These are phyloP conservation scores for Dipodascus albidus DNA, from an alignment of 805 yeast species.

Conservation along the genomic window DNA sequence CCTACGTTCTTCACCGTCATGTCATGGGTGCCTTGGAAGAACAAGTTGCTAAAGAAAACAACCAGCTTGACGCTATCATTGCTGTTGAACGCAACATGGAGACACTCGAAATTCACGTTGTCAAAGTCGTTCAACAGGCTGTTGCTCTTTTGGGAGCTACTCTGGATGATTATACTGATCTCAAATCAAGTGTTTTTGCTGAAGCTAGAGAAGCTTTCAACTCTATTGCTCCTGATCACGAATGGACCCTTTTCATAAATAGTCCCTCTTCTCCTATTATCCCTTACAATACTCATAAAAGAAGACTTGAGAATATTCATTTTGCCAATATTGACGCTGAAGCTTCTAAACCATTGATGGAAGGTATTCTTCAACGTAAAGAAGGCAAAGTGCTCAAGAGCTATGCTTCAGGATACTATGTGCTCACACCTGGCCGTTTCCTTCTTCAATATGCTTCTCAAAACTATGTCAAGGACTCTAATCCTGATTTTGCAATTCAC, in stretches of 20 bases:
- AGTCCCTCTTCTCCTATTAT: constrained; percentile 28
- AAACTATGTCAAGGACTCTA: constrained; percentile 30
- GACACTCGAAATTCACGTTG: constrained; percentile 33
- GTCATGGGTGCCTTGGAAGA: constrained; percentile 27
- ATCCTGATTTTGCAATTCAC: constrained; percentile 36
- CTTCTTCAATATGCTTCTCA: constrained; percentile 37
- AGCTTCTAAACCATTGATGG: constrained; percentile 34
- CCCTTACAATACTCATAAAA: constrained; percentile 24
- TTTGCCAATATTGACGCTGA: constrained; percentile 32
- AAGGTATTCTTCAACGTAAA: constrained; percentile 36
- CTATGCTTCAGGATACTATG: constrained; percentile 34
- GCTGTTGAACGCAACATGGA: constrained; percentile 31
- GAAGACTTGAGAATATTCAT: constrained; percentile 26
- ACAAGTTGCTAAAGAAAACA: constrained; percentile 37
- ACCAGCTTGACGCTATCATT: constrained; percentile 33
- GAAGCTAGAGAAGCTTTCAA: constrained; percentile 24
- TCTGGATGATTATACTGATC: constrained; percentile 23
- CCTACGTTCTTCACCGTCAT: constrained; percentile 33
- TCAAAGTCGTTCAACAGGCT: constrained; percentile 31
- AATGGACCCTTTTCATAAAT: constrained; percentile 34
- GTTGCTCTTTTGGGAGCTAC: constrained; percentile 24
- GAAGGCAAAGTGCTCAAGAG: constrained; percentile 33
- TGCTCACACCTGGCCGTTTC: constrained; percentile 34
- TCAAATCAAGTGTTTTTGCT: constrained; percentile 22
- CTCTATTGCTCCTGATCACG: constrained; percentile 29